Conservation (phyloP, 768 basidiomycete genomes). For the Infundibulicybe gibba region DNA sequence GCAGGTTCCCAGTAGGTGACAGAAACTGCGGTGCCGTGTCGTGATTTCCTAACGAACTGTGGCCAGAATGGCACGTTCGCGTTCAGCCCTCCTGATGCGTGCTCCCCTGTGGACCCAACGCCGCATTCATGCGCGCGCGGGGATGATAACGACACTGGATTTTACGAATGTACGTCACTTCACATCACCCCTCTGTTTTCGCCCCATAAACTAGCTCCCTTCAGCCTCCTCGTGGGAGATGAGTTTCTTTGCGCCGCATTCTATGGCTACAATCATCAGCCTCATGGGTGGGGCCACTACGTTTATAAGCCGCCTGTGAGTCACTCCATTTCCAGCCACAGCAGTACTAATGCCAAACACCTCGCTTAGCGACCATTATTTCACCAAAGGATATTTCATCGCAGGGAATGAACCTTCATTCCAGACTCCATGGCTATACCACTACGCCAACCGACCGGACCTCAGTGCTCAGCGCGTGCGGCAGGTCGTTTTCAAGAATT, state of each 20-base stretch:
- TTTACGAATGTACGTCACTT: conserved; percentile 42
- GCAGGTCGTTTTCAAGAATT: conserved; percentile 38
- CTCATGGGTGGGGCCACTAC: conserved; percentile 44
- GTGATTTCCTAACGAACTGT: neutral
- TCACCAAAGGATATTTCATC: conserved; percentile 37
- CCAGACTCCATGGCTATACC: conserved; percentile 42
- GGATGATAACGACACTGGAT: conserved; percentile 45
- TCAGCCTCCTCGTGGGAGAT: conserved; percentile 52
- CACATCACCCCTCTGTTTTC: neutral
- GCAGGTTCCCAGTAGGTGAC: conserved; percentile 33
- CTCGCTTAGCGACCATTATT: conserved; percentile 37
- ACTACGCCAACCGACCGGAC: conserved; percentile 49
- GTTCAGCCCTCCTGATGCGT: conserved; percentile 45
- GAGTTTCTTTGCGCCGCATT: conserved; percentile 50
- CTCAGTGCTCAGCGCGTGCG: conserved; percentile 42
- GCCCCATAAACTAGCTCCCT: neutral
- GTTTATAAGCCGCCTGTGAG: conserved; percentile 39
- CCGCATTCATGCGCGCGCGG: conserved; percentile 46
- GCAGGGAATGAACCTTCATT: conserved; percentile 52
- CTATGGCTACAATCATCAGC: conserved; percentile 39
- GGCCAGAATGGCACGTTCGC: conserved; percentile 46
- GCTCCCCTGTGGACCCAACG: conserved; percentile 45
- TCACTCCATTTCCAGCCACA: neutral
- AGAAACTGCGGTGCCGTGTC: neutral
- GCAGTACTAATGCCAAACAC: neutral